Evolutionary conservation across 371 early-diverging fungal genomes (phyloP).

Genomic region (Apophysomyces trapeziformis): DNA sequence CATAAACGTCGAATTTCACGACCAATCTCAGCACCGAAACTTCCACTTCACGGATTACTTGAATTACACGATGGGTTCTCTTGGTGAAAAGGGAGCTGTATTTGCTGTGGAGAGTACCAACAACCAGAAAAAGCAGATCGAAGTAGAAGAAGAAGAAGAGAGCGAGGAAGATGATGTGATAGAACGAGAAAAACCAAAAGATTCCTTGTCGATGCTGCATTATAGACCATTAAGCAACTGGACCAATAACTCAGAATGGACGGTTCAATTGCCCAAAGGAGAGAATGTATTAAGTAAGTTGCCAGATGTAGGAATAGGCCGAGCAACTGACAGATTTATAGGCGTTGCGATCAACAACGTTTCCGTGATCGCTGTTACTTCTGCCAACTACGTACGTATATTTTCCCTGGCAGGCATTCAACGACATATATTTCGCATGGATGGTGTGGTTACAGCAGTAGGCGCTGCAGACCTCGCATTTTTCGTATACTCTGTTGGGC

Average conservation of each 20-base stretch:
- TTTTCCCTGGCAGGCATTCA: constrained; percentile 83
- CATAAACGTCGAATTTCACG: constrained; percentile 86
- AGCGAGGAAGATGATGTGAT: constrained; percentile 31
- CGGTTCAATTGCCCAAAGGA: constrained; percentile 59
- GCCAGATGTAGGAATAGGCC: neutral
- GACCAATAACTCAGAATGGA: constrained; percentile 81
- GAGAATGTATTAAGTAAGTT: constrained; percentile 66
- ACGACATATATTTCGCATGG: constrained; percentile 67
- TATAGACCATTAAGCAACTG: constrained; percentile 62
- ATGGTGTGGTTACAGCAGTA: constrained; percentile 66
- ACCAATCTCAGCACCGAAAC: constrained; percentile 74
- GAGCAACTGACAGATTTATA: constrained; percentile 21
- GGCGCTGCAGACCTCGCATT: constrained; percentile 53
- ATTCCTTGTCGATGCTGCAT: constrained; percentile 62
- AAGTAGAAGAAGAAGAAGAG: constrained; percentile 15
- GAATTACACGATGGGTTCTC: constrained; percentile 76
- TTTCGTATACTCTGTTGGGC: constrained; percentile 32
- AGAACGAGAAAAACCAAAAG: constrained; percentile 24
- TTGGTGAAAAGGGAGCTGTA: constrained; percentile 71
- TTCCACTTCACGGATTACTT: constrained; percentile 82
- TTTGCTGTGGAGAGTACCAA: constrained; percentile 65
- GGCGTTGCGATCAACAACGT: constrained; percentile 76
- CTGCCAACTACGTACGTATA: constrained; percentile 74
- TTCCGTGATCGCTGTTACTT: constrained; percentile 77
- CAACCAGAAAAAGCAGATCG: constrained; percentile 19